A percentile compares a stretch with the other conserved stretches of the same genome.
phyloP scores from a whole-genome alignment of 768 basidiomycete species.

The Serendipita sp. region DNA sequence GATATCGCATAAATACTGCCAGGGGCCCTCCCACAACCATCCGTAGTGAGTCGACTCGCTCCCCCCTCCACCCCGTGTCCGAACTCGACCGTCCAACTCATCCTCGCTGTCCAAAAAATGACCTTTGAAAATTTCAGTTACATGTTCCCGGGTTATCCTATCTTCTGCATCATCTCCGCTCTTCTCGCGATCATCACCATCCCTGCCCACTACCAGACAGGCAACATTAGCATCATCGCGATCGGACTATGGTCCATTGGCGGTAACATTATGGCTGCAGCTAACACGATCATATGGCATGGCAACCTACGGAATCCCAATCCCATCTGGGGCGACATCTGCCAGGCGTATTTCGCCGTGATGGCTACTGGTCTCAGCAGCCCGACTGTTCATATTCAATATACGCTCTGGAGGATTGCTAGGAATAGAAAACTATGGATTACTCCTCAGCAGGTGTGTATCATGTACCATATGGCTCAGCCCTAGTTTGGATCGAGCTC shows the following conservation, averaged over 20 bases:
- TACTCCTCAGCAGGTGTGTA: background rate
- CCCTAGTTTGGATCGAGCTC: background rate
- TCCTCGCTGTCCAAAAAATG: background rate
- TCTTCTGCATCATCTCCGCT: background rate
- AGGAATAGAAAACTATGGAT: background rate
- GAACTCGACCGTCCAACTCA: too few relatives aligned
- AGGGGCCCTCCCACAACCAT: too few relatives aligned
- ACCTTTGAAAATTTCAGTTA: background rate
- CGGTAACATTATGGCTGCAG: background rate
- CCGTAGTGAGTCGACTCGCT: too few relatives aligned
- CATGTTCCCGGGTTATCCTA: background rate
- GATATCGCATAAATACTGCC: too few relatives aligned
- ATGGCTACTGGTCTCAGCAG: background rate
- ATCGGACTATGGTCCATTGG: background rate
- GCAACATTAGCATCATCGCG: background rate
- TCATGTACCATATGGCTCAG: too few relatives aligned
- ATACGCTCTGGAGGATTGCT: background rate
- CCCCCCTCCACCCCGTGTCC: too few relatives aligned
- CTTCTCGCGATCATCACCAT: background rate
- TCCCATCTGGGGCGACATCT: background rate
- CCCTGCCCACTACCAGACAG: background rate
- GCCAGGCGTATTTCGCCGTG: background rate
- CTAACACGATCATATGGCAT: background rate
- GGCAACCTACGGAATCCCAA: background rate
- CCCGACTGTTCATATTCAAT: background rate